A percentile compares a stretch with the other conserved stretches of the same genome.
Conservation (phyloP, 441 rosid species). For the Pelargonium citronellum region DNA sequence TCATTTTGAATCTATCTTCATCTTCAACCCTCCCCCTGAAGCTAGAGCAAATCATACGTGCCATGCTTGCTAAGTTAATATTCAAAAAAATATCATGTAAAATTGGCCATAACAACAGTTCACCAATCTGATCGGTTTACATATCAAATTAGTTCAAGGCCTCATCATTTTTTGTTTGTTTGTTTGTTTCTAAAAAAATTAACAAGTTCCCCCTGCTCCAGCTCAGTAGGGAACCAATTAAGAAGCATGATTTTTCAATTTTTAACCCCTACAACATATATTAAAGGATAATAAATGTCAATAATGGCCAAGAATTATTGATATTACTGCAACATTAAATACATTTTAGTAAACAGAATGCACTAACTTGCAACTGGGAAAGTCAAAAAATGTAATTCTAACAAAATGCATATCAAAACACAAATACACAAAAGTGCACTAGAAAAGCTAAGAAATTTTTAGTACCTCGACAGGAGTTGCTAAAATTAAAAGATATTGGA, state of each 20-base stretch:
- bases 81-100: too few relatives aligned
- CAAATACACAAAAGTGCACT: not conserved
- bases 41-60: too few relatives aligned
- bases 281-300: not conserved
- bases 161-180: too few relatives aligned
- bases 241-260: not conserved
- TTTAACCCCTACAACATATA: not conserved
- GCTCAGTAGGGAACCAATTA: not conserved
- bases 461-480: slow-evolving; percentile 93
- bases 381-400: slow-evolving; percentile 5
- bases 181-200: not conserved
- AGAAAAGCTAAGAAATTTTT: slow-evolving; percentile 12
- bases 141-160: too few relatives aligned
- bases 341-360: not conserved
- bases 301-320: not conserved
- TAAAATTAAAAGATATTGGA: slow-evolving; percentile 72
- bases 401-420: not conserved
- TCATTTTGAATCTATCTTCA: too few relatives aligned
- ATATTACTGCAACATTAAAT: not conserved
- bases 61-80: too few relatives aligned
- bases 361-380: not conserved
- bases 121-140: too few relatives aligned
- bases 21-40: too few relatives aligned
- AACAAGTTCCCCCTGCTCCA: too few relatives aligned
- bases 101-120: too few relatives aligned